Evolutionary conservation across 805 yeast genomes (phyloP).

Genomic region (Starmerella scarabaei): DNA sequence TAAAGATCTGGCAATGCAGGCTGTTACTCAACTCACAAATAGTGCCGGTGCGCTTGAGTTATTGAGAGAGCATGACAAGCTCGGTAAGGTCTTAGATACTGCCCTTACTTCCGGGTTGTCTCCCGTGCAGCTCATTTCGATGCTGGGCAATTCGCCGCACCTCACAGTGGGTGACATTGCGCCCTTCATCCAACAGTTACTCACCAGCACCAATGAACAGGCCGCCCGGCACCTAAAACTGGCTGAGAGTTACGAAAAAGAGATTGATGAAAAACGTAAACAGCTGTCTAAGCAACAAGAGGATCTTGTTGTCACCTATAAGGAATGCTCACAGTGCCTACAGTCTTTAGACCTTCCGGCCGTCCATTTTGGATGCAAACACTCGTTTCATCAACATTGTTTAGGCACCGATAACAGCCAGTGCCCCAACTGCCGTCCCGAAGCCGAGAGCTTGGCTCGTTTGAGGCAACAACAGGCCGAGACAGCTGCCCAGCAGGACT

Average conservation of each 20-base stretch:
- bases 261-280: conserved; percentile 42
- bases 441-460: conserved; percentile 50
- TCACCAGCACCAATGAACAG: conserved; percentile 48
- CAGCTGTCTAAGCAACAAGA: conserved; percentile 41
- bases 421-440: conserved; percentile 72
- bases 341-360: conserved; percentile 60
- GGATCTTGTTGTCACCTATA: conserved; percentile 45
- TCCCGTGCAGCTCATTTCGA: conserved; percentile 64
- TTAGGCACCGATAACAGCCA: conserved; percentile 29
- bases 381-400: conserved; percentile 77
- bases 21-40: conserved; percentile 5
- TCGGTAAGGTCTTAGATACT: not conserved
- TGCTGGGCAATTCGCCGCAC: conserved; percentile 46
- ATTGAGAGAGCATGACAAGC: conserved; percentile 1
- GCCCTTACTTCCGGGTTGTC: conserved; percentile 34
- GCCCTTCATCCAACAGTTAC: conserved; percentile 49
- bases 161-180: conserved; percentile 63
- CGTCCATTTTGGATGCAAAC: conserved; percentile 74
- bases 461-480: conserved; percentile 48
- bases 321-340: conserved; percentile 54
- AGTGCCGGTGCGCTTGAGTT: conserved; percentile 3
- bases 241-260: conserved; percentile 52
- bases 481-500: conserved; percentile 46
- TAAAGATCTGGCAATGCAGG: conserved; percentile 31
- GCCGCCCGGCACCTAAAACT: conserved; percentile 56